These are phyloP conservation scores for Cercospora sp. DNA, from an alignment of 2,329 filamentous ascomycete species.

Conservation along the genomic window DNA sequence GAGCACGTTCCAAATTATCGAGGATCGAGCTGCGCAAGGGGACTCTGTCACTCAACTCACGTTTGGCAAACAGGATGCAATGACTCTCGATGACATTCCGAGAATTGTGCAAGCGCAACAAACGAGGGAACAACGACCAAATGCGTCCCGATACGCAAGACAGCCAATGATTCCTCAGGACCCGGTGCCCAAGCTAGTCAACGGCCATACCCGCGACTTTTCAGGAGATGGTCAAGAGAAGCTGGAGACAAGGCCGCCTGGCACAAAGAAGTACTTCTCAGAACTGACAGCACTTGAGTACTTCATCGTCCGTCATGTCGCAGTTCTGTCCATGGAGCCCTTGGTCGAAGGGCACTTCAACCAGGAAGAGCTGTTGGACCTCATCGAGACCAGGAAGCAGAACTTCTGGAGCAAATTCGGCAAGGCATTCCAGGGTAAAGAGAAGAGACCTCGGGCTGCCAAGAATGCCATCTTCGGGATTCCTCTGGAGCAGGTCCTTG, in stretches of 20 bases:
- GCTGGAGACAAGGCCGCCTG: conserved; percentile 30
- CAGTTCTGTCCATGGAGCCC: conserved; percentile 91
- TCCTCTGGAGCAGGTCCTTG: conserved; percentile 81
- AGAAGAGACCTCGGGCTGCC: conserved; percentile 75
- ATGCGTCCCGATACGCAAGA: conserved; percentile 73
- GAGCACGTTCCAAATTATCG: conserved; percentile 69
- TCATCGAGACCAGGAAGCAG: conserved; percentile 90
- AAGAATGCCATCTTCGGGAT: conserved; percentile 95
- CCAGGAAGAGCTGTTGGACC: conserved; percentile 85
- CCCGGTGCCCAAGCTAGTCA: conserved; percentile 66
- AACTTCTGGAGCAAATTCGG: conserved; percentile 99
- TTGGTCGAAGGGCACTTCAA: conserved; percentile 86
- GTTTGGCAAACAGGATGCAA: conserved; percentile 84
- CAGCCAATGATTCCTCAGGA: conserved; percentile 67
- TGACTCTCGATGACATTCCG: conserved; percentile 94
- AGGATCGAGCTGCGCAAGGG: conserved; percentile 70
- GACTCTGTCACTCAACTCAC: conserved; percentile 72
- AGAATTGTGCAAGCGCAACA: conserved; percentile 94
- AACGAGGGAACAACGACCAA: conserved; percentile 83
- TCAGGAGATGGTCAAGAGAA: conserved; percentile 56
- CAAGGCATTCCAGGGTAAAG: conserved; percentile 68
- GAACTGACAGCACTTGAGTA: conserved; percentile 94
- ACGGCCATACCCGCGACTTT: conserved; percentile 68
- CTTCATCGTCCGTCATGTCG: conserved; percentile 93
- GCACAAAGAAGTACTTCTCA: conserved; percentile 83